Evolutionary conservation across 2,329 filamentous ascomycete genomes (phyloP).

Genomic region (Pseudohalonectria lignicola): DNA sequence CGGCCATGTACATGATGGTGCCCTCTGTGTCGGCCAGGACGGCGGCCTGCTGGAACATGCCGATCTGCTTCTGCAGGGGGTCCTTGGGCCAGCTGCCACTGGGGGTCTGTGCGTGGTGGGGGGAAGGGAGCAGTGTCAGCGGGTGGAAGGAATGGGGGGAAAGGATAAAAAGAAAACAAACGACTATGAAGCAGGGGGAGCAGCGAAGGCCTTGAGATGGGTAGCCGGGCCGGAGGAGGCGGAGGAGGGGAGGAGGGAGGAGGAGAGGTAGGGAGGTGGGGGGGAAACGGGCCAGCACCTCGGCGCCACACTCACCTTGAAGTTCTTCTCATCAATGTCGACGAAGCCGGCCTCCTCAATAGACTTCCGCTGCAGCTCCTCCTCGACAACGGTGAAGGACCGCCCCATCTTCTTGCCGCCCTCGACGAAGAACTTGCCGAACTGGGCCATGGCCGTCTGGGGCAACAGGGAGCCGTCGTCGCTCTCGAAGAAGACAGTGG

Average conservation of each 20-base stretch:
- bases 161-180: neutral
- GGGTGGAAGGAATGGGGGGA: neutral
- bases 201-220: neutral
- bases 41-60: slow-evolving; percentile 8
- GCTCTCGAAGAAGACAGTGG: slow-evolving; percentile 7
- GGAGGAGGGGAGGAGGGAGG: no score
- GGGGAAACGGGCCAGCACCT: no score
- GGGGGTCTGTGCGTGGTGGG: slow-evolving; percentile 11
- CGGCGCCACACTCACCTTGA: neutral
- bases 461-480: slow-evolving; percentile 13
- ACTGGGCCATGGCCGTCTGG: slow-evolving; percentile 11
- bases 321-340: slow-evolving; percentile 5
- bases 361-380: slow-evolving; percentile 4
- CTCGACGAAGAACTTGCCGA: slow-evolving; percentile 7
- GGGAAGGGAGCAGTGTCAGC: neutral
- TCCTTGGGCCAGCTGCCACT: slow-evolving; percentile 23
- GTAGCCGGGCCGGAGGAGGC: no score
- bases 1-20: slow-evolving; percentile 8
- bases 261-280: no score
- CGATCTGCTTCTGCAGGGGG: slow-evolving; percentile 14
- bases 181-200: neutral
- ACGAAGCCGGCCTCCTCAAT: slow-evolving; percentile 6
- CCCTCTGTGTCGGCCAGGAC: slow-evolving; percentile 9
- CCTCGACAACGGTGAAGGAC: slow-evolving; percentile 5
- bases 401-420: slow-evolving; percentile 4